These are phyloP conservation scores for Cochliopodium minus DNA, from an alignment of 208 protist species.

Conservation along the genomic window DNA sequence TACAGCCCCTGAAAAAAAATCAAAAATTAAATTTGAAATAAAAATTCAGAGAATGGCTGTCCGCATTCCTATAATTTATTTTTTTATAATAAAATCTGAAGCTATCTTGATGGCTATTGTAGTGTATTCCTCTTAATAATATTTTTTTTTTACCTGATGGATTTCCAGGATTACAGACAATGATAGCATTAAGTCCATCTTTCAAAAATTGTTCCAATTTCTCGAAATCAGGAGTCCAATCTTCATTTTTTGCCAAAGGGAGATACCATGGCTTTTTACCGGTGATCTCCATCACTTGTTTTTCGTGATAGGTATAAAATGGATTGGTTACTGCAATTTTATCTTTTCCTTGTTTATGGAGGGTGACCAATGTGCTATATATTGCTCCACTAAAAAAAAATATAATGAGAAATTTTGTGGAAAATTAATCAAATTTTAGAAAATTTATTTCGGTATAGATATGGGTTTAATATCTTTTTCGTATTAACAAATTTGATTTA, in stretches of 20 bases:
- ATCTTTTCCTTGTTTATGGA: neutral
- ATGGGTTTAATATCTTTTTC: no score
- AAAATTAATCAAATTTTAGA: no score
- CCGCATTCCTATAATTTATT: no score
- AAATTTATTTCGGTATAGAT: no score
- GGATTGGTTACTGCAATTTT: conserved; percentile 18
- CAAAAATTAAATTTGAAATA: no score
- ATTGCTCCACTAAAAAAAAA: conserved; percentile 10
- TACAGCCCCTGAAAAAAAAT: no score
- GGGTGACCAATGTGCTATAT: neutral
- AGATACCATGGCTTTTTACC: neutral
- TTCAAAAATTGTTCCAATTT: conserved; percentile 1
- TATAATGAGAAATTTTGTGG: neutral
- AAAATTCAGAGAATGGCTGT: no score
- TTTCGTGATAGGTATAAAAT: conserved; percentile 25
- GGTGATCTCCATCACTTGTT: conserved; percentile 6
- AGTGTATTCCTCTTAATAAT: no score
- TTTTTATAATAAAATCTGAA: no score
- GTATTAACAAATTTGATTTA: no score
- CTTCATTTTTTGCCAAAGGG: no score
- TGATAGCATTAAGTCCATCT: conserved; percentile 6
- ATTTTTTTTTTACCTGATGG: no score
- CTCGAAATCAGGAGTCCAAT: conserved; percentile 7
- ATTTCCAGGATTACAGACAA: conserved; percentile 22
- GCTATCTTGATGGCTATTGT: neutral